These are phyloP conservation scores for Apiotrichum sp. DNA, from an alignment of 1,284 basidiomycete genomes.

Conservation along the genomic window DNA sequence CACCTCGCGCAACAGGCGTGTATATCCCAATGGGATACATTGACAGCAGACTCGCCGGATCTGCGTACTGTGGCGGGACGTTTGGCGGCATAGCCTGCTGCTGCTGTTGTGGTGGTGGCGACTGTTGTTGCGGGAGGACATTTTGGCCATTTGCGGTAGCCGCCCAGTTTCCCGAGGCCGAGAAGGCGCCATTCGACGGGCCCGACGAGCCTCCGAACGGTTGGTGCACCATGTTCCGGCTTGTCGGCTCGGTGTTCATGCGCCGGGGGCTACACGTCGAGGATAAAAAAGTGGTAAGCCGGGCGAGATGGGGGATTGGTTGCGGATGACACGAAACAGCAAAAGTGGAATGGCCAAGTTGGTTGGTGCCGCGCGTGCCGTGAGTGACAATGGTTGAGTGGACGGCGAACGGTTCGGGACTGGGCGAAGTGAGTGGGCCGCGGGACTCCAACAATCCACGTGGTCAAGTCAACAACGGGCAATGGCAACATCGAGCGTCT, in stretches of 20 bases:
- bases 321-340: no score
- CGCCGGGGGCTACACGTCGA: no score
- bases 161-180: background rate
- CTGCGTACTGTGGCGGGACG: constrained; percentile 17
- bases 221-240: background rate
- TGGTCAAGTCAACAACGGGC: no score
- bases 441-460: no score
- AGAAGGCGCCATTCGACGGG: background rate
- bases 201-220: background rate
- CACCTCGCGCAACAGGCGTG: constrained; percentile 44
- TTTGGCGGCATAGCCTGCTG: background rate
- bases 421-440: background rate
- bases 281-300: no score
- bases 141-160: background rate
- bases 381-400: background rate
- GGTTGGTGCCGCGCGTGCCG: no score
- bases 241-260: no score
- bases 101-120: background rate
- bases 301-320: no score
- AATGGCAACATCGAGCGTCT: no score
- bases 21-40: constrained; percentile 44
- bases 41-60: constrained; percentile 35
- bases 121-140: background rate
- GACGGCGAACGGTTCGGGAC: background rate
- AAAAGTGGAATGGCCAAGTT: no score